These are phyloP conservation scores for Xylariales sp. DNA, from an alignment of 2,329 filamentous ascomycete species.

Conservation along the genomic window DNA sequence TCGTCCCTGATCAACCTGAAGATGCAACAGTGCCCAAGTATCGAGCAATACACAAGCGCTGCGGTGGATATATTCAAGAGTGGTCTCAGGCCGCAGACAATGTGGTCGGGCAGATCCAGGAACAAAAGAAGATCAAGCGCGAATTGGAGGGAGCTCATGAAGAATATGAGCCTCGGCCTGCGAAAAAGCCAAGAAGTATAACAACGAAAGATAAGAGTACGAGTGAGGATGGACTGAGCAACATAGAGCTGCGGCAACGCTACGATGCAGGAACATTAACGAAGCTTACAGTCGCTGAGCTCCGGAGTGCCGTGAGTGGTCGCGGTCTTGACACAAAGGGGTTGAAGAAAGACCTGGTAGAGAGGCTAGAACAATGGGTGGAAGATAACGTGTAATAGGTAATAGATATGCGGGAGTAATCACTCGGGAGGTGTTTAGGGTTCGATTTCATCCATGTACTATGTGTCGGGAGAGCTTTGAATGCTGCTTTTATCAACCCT, in stretches of 20 bases:
- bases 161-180: slow-evolving; percentile 53
- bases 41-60: slow-evolving; percentile 88
- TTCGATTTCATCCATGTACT: background rate
- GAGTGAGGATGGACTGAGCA: slow-evolving; percentile 53
- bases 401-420: slow-evolving; percentile 1
- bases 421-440: slow-evolving; percentile 11
- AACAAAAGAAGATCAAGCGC: slow-evolving; percentile 61
- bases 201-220: slow-evolving; percentile 46
- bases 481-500: background rate
- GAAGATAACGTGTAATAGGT: slow-evolving; percentile 56
- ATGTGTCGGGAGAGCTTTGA: background rate
- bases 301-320: slow-evolving; percentile 61
- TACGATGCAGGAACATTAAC: slow-evolving; percentile 59
- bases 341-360: slow-evolving; percentile 65
- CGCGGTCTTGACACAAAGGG: slow-evolving; percentile 63
- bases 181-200: slow-evolving; percentile 59
- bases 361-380: slow-evolving; percentile 67
- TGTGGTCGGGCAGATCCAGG: slow-evolving; percentile 56
- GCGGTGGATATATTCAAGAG: slow-evolving; percentile 80
- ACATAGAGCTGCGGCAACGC: slow-evolving; percentile 59
- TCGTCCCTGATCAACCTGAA: slow-evolving; percentile 77
- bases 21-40: slow-evolving; percentile 89
- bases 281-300: slow-evolving; percentile 66
- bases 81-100: slow-evolving; percentile 78
- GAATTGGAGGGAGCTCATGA: slow-evolving; percentile 57